A percentile compares a stretch with the other conserved stretches of the same genome.
Evolutionary conservation across 768 basidiomycete species (phyloP).

Genomic region (Agaricus subrufescens): DNA sequence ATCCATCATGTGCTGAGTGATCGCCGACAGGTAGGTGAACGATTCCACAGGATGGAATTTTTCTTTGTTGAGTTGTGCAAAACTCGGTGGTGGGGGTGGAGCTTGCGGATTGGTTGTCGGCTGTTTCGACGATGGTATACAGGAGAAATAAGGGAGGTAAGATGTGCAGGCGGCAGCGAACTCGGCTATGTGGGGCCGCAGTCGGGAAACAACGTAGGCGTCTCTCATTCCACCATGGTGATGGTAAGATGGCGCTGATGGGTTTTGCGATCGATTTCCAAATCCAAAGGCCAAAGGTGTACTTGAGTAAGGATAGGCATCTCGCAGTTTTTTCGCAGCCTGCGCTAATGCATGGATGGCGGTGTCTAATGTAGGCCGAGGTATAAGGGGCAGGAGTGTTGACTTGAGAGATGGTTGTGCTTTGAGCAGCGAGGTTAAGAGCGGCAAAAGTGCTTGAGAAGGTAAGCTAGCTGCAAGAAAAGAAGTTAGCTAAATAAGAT

Average conservation of each 20-base stretch:
- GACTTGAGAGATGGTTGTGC: slow-evolving; percentile 70
- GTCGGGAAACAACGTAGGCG: slow-evolving; percentile 69
- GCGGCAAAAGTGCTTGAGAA: slow-evolving; percentile 67
- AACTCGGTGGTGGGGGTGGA: slow-evolving; percentile 31
- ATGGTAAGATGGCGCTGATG: slow-evolving; percentile 13
- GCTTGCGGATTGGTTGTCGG: slow-evolving; percentile 20
- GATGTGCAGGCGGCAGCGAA: slow-evolving; percentile 75
- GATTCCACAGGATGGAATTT: slow-evolving; percentile 72
- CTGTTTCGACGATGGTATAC: slow-evolving; percentile 29
- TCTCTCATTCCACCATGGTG: slow-evolving; percentile 66
- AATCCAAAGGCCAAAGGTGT: slow-evolving; percentile 30
- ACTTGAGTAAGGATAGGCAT: slow-evolving; percentile 81
- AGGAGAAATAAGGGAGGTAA: slow-evolving; percentile 84
- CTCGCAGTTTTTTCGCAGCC: slow-evolving; percentile 69
- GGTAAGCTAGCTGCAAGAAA: slow-evolving; percentile 66
- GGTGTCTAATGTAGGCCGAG: slow-evolving; percentile 76
- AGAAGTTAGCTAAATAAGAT: slow-evolving; percentile 12
- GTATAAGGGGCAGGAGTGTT: slow-evolving; percentile 70
- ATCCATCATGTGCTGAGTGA: slow-evolving; percentile 62
- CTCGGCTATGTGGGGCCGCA: slow-evolving; percentile 71
- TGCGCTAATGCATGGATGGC: slow-evolving; percentile 64
- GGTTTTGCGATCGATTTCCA: slow-evolving; percentile 20
- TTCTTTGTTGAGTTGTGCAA: slow-evolving; percentile 45
- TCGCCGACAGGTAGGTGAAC: slow-evolving; percentile 61
- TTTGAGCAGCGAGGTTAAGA: slow-evolving; percentile 64